These are phyloP conservation scores for Maudiozyma bulderi DNA, from an alignment of 805 yeast genomes.

Conservation along the genomic window DNA sequence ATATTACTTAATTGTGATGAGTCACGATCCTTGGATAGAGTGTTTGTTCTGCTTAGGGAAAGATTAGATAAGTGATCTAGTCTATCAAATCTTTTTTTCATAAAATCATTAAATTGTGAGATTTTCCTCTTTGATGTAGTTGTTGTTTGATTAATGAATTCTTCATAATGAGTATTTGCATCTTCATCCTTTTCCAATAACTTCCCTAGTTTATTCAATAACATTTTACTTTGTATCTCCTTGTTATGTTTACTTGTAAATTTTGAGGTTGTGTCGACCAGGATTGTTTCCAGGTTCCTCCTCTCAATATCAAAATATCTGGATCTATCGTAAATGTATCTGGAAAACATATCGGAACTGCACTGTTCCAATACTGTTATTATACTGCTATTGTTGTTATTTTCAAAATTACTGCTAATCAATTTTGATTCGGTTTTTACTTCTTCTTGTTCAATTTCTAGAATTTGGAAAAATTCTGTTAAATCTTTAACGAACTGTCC, in stretches of 20 bases:
- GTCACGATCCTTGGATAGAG: neutral
- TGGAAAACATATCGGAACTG: conserved; percentile 62
- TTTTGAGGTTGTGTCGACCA: conserved; percentile 25
- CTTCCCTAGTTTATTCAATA: conserved; percentile 25
- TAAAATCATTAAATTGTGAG: conserved; percentile 45
- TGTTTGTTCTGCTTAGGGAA: neutral
- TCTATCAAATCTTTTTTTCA: conserved; percentile 44
- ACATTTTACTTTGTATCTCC: conserved; percentile 21
- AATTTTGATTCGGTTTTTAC: conserved; percentile 12
- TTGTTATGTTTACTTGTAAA: conserved; percentile 28
- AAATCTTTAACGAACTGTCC: conserved; percentile 55
- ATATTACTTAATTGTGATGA: no score
- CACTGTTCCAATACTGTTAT: conserved; percentile 55
- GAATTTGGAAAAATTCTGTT: conserved; percentile 45
- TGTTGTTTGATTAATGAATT: neutral
- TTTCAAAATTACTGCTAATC: no score
- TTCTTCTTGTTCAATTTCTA: conserved; percentile 33
- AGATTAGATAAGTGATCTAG: conserved; percentile 27
- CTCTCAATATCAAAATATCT: conserved; percentile 65
- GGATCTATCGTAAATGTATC: conserved; percentile 50
- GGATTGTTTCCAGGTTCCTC: conserved; percentile 44
- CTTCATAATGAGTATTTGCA: neutral
- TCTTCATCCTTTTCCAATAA: conserved; percentile 12
- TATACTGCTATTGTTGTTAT: conserved; percentile 1
- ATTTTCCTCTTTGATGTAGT: conserved; percentile 29